Evolutionary conservation across 2,329 filamentous ascomycete species (phyloP).

Genomic region (Sclerotinia minor): DNA sequence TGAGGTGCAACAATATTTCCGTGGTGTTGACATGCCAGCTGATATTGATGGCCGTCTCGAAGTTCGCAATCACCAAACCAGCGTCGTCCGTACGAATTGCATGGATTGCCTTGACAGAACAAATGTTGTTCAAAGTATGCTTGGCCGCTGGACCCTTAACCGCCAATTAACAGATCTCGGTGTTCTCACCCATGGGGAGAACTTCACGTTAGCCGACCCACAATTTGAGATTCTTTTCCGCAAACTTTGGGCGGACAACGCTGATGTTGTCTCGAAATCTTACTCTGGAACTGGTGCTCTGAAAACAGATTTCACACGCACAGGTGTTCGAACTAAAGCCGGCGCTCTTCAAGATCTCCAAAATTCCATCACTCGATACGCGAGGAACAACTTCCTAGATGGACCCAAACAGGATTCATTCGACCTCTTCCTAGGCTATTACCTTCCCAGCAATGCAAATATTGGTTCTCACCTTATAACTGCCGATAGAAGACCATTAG

Average conservation of each 20-base stretch:
- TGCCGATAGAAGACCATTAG: slow-evolving; percentile 77
- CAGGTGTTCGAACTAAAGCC: slow-evolving; percentile 80
- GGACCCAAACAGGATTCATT: slow-evolving; percentile 94
- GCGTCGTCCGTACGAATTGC: slow-evolving; percentile 94
- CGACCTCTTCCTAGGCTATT: slow-evolving; percentile 87
- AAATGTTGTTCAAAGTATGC: slow-evolving; percentile 97
- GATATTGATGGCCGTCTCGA: slow-evolving; percentile 71
- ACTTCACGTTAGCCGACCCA: slow-evolving; percentile 72
- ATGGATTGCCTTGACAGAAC: slow-evolving; percentile 99
- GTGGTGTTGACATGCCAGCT: slow-evolving; percentile 81
- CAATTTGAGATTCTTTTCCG: slow-evolving; percentile 90
- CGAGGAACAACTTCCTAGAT: slow-evolving; percentile 91
- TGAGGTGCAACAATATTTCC: slow-evolving; percentile 83
- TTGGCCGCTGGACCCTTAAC: slow-evolving; percentile 84
- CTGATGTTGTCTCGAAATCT: slow-evolving; percentile 86
- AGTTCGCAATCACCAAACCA: slow-evolving; percentile 76
- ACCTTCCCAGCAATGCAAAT: slow-evolving; percentile 74
- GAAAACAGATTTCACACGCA: slow-evolving; percentile 98
- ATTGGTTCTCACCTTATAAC: slow-evolving; percentile 66
- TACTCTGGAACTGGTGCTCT: slow-evolving; percentile 96
- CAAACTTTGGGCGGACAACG: slow-evolving; percentile 98
- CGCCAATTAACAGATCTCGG: slow-evolving; percentile 86
- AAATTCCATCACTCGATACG: slow-evolving; percentile 86
- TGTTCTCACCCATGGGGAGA: slow-evolving; percentile 72
- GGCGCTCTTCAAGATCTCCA: slow-evolving; percentile 84